Percentiles rank a stretch among this genome's conserved stretches.
phyloP scores from a whole-genome alignment of 2,329 filamentous ascomycete genomes.

The Sclerotinia spermophila region DNA sequence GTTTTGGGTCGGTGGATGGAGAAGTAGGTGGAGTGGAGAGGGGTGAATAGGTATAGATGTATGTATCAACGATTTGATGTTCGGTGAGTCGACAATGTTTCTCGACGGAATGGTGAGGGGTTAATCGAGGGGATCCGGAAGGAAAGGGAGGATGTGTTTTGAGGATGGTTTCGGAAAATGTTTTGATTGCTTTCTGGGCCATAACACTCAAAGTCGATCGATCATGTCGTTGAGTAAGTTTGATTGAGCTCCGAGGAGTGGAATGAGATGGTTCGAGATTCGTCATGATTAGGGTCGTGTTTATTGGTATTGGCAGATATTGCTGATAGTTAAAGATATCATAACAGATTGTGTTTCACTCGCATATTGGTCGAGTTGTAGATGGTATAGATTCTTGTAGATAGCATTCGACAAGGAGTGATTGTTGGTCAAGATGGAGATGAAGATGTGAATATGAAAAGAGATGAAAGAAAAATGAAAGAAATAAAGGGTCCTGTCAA shows the following conservation, averaged over 20 bases:
- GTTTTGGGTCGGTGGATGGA: background rate
- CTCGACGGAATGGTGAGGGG: background rate
- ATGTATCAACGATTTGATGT: conserved; percentile 1
- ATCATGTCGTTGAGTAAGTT: conserved; percentile 9
- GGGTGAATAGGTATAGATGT: background rate
- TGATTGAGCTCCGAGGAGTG: background rate
- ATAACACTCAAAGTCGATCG: background rate
- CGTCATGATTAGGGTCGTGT: background rate
- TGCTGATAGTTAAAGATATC: background rate
- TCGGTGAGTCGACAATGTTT: conserved; percentile 2
- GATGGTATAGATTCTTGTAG: background rate
- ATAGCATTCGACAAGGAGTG: no score
- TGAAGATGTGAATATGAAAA: background rate
- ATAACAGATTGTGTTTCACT: no score
- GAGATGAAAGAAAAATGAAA: background rate
- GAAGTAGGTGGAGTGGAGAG: background rate
- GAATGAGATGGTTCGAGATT: background rate
- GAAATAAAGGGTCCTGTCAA: background rate
- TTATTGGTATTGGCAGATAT: background rate
- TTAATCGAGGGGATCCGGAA: background rate
- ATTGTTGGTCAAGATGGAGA: no score
- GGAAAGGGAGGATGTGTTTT: conserved; percentile 1
- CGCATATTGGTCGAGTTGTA: background rate
- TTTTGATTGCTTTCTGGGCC: background rate
- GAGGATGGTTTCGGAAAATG: background rate